These are phyloP conservation scores for Mucor lusitanicus DNA, from an alignment of 371 early-diverging fungal genomes.

Conservation along the genomic window DNA sequence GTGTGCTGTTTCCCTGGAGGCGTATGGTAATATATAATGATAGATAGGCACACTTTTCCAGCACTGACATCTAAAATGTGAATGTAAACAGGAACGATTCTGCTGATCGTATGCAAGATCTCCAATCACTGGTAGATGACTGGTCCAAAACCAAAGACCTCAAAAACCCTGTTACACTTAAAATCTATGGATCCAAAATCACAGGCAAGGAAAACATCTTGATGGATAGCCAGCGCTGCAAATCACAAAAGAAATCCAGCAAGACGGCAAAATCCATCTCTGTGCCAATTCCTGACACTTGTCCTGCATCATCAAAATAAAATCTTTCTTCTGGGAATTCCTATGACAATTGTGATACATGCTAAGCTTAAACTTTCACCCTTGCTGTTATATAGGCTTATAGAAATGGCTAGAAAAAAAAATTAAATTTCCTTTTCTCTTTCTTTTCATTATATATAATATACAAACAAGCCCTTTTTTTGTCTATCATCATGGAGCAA, in stretches of 20 bases:
- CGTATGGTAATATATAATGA: conserved; percentile 32
- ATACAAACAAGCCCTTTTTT: neutral
- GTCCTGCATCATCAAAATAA: conserved; percentile 14
- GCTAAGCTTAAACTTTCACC: neutral
- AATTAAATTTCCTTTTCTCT: conserved; percentile 1
- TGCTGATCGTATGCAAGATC: conserved; percentile 44
- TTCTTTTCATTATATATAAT: neutral
- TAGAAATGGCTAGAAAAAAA: neutral
- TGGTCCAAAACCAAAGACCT: conserved; percentile 42
- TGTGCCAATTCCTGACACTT: conserved; percentile 42
- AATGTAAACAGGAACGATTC: conserved; percentile 34
- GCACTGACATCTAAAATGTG: neutral
- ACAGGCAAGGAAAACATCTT: conserved; percentile 41
- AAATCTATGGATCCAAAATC: conserved; percentile 35
- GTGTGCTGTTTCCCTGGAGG: conserved; percentile 50
- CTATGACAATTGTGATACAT: neutral
- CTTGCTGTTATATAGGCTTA: neutral
- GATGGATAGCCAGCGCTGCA: conserved; percentile 30
- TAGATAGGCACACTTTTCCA: no score
- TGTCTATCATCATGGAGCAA: neutral
- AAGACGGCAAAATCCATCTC: conserved; percentile 16
- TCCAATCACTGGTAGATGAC: conserved; percentile 33
- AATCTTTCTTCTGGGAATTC: conserved; percentile 1
- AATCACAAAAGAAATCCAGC: neutral
- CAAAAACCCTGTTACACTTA: conserved; percentile 26